These are phyloP conservation scores for Sordaria brevicollis DNA, from an alignment of 495 filamentous ascomycete genomes.

Conservation along the genomic window DNA sequence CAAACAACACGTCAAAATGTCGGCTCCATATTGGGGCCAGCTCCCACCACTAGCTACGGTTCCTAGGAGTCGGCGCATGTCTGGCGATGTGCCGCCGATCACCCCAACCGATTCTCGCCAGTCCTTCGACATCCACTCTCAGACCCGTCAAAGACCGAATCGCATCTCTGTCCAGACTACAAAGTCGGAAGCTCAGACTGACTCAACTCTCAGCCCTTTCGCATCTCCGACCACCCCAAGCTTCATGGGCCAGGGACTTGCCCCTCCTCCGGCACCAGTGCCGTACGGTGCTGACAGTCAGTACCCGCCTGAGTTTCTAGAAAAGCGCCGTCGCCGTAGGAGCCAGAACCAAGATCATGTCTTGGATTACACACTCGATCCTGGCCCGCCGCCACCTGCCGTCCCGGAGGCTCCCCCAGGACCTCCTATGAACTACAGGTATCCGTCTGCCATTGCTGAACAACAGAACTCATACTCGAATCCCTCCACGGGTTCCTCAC, in stretches of 20 bases:
- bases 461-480: conserved; percentile 19
- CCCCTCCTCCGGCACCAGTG: conserved; percentile 40
- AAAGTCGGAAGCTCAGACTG: conserved; percentile 35
- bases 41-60: conserved; percentile 20
- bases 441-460: conserved; percentile 34
- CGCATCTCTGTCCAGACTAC: conserved; percentile 33
- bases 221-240: conserved; percentile 39
- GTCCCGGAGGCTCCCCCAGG: conserved; percentile 50
- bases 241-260: conserved; percentile 34
- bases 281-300: conserved; percentile 30
- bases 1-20: conserved; percentile 23
- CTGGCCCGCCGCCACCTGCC: conserved; percentile 31
- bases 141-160: conserved; percentile 25
- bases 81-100: conserved; percentile 26
- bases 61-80: conserved; percentile 29
- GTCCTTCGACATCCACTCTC: conserved; percentile 31
- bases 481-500: conserved; percentile 12
- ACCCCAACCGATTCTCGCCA: conserved; percentile 20
- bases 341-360: conserved; percentile 26
- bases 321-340: conserved; percentile 25
- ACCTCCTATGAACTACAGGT: conserved; percentile 48
- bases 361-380: conserved; percentile 13
- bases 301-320: conserved; percentile 31
- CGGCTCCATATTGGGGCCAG: conserved; percentile 33
- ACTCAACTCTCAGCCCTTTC: conserved; percentile 41